These are phyloP conservation scores for Zymoseptoria crescenta DNA, from an alignment of 2,329 filamentous ascomycete species.

Conservation along the genomic window DNA sequence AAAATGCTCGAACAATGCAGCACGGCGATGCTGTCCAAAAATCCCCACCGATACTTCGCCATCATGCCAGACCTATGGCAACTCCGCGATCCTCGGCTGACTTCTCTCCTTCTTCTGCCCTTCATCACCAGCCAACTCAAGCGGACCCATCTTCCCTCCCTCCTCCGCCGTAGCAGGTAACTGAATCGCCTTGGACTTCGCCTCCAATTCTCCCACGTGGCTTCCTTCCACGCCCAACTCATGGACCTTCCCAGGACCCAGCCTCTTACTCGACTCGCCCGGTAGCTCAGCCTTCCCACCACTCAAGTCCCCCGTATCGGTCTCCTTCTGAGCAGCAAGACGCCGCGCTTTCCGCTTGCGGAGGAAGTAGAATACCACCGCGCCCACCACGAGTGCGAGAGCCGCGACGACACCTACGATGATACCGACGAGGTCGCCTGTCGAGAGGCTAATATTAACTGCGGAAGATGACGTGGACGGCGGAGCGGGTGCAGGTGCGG, in stretches of 20 bases:
- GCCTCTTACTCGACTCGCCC: not conserved
- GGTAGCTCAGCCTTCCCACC: not conserved
- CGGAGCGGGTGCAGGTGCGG: not conserved
- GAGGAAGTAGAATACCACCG: not conserved
- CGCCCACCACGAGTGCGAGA: not conserved
- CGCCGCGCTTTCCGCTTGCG: not conserved
- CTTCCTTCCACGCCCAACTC: not conserved
- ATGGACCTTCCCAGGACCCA: not conserved
- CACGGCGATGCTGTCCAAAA: too few relatives aligned
- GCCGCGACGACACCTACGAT: constrained; percentile 1
- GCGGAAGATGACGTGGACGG: not conserved
- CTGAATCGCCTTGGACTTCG: not conserved
- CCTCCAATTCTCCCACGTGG: not conserved
- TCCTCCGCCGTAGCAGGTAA: not conserved
- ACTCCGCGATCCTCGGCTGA: not conserved
- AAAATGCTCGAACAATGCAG: too few relatives aligned
- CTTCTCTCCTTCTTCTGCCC: not conserved
- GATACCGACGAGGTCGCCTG: constrained; percentile 6
- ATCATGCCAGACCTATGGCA: not conserved
- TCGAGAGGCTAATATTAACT: not conserved
- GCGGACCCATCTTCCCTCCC: not conserved
- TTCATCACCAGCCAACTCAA: not conserved
- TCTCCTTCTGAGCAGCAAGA: not conserved
- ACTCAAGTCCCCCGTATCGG: not conserved
- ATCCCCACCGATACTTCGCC: too few relatives aligned